phyloP scores from a whole-genome alignment of 768 basidiomycete species.

The Rhodotorula taiwanensis region DNA sequence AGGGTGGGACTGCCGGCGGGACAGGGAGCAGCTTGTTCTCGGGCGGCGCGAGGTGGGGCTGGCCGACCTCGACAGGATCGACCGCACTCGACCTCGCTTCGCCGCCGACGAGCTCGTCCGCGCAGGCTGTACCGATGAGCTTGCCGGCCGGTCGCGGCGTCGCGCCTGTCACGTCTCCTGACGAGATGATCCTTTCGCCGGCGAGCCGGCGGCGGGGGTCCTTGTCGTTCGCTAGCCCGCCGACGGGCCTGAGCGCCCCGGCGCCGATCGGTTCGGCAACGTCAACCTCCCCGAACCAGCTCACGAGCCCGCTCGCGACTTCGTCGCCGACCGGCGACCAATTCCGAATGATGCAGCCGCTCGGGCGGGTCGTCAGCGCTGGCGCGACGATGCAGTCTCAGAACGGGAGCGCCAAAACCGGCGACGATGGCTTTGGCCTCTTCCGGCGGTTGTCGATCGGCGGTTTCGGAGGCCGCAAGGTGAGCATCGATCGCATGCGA shows the following conservation, averaged over 20 bases:
- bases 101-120: not conserved
- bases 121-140: not conserved
- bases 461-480: constrained; percentile 19
- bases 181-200: too few relatives aligned
- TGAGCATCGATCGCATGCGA: not conserved
- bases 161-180: not conserved
- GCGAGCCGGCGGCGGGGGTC: not conserved
- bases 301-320: not conserved
- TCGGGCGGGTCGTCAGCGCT: constrained; percentile 26
- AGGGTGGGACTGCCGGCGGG: not conserved
- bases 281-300: not conserved
- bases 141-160: not conserved
- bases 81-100: not conserved
- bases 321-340: constrained; percentile 5
- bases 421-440: constrained; percentile 14
- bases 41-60: constrained; percentile 31
- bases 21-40: constrained; percentile 15
- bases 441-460: constrained; percentile 26
- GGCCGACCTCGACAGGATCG: constrained; percentile 1
- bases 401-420: not conserved
- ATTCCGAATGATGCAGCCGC: constrained; percentile 24
- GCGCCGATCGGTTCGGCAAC: not conserved
- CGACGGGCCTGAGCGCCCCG: too few relatives aligned
- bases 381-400: constrained; percentile 27
- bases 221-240: not conserved